These are phyloP conservation scores for Trametes cinnabarina DNA, from an alignment of 768 basidiomycete genomes.

Conservation along the genomic window DNA sequence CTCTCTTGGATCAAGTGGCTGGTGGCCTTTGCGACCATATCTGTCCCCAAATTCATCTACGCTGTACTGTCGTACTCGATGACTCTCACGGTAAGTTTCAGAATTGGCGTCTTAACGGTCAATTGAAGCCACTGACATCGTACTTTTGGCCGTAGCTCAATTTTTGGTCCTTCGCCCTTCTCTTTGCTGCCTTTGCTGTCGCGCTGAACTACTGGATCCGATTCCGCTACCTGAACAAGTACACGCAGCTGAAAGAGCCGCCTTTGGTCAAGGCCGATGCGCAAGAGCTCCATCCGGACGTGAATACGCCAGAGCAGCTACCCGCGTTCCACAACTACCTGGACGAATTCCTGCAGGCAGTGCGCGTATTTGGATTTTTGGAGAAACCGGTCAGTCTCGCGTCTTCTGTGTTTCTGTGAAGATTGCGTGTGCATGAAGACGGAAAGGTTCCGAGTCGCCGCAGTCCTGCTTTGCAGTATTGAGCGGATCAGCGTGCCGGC, in stretches of 20 bases:
- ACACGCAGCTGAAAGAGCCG: constrained; percentile 74
- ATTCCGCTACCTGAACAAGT: constrained; percentile 74
- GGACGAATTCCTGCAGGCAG: constrained; percentile 95
- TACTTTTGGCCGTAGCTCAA: constrained; percentile 53
- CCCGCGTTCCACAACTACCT: constrained; percentile 93
- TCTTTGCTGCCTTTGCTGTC: constrained; percentile 65
- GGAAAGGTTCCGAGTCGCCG: too few species aligned
- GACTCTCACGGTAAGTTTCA: constrained; percentile 67
- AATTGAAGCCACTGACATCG: background rate
- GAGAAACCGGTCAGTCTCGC: constrained; percentile 81
- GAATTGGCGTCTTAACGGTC: constrained; percentile 5
- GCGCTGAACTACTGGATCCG: constrained; percentile 84
- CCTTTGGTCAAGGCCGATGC: constrained; percentile 81
- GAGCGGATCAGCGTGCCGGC: too few species aligned
- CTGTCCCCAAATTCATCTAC: constrained; percentile 76
- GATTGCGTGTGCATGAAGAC: too few species aligned
- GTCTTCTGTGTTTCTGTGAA: background rate
- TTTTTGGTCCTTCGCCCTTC: constrained; percentile 85
- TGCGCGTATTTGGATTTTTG: constrained; percentile 94
- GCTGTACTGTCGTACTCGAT: constrained; percentile 81
- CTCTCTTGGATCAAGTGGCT: constrained; percentile 74
- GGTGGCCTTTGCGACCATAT: constrained; percentile 79
- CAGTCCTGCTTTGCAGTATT: too few species aligned
- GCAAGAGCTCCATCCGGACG: constrained; percentile 88
- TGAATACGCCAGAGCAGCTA: constrained; percentile 70